Evolutionary conservation across 345 rosid genomes (phyloP).

Genomic region (Populus alba): DNA sequence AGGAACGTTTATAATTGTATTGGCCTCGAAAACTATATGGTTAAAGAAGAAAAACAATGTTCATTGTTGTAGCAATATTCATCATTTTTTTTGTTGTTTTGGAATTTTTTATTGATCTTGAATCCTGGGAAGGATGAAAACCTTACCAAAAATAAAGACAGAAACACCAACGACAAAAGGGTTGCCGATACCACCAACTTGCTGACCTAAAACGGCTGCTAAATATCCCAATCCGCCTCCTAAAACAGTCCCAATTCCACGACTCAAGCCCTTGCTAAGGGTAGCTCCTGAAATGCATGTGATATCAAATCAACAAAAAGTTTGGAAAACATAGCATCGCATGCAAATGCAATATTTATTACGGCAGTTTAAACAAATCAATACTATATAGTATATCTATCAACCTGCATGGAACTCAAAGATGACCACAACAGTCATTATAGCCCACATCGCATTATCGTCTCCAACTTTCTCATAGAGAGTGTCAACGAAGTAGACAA

Average conservation of each 20-base stretch:
- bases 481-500: constrained; percentile 54
- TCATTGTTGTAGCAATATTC: not conserved
- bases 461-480: constrained; percentile 57
- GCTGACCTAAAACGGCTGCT: constrained; percentile 44
- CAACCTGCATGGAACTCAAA: constrained; percentile 74
- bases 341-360: not conserved
- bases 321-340: not conserved
- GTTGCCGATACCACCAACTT: constrained; percentile 43
- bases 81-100: not conserved
- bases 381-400: not conserved
- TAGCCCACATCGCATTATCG: constrained; percentile 72
- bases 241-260: constrained; percentile 58
- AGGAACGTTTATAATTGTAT: not conserved
- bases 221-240: constrained; percentile 65
- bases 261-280: constrained; percentile 64
- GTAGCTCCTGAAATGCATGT: constrained; percentile 50
- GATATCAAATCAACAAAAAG: not conserved
- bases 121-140: not conserved
- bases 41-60: not conserved
- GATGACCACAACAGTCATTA: constrained; percentile 74
- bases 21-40: not conserved
- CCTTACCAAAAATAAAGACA: constrained; percentile 53
- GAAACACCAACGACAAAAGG: constrained; percentile 40
- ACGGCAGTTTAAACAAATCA: not conserved
- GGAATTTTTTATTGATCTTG: not conserved